Evolutionary conservation across 2,329 filamentous ascomycete genomes (phyloP).

Genomic region (Fusarium algeriense): DNA sequence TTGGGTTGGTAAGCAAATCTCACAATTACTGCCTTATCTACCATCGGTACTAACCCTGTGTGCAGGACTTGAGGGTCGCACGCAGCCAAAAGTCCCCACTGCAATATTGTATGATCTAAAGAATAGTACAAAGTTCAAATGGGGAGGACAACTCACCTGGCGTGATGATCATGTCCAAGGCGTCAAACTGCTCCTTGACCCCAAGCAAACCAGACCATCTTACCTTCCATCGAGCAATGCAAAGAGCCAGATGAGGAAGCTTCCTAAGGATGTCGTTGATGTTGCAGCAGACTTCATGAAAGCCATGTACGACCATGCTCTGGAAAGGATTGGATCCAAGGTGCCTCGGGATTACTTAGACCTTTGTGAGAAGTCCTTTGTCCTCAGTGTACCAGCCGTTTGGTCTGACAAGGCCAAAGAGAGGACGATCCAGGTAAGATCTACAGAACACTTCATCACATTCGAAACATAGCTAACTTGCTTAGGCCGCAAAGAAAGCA

Average conservation of each 20-base stretch:
- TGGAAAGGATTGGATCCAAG: slow-evolving; percentile 23
- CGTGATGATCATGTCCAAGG: slow-evolving; percentile 17
- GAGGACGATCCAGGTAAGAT: slow-evolving; percentile 24
- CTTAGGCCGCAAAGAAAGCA: slow-evolving; percentile 25
- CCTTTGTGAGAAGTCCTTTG: slow-evolving; percentile 28
- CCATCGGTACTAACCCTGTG: not conserved
- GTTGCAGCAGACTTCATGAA: slow-evolving; percentile 35
- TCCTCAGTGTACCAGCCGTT: slow-evolving; percentile 36
- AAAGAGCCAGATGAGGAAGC: not conserved
- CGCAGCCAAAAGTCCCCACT: slow-evolving; percentile 37
- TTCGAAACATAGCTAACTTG: not conserved
- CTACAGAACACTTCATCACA: no score
- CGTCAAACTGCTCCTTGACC: slow-evolving; percentile 39
- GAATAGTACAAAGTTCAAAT: slow-evolving; percentile 6
- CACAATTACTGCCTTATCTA: not conserved
- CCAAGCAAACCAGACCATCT: slow-evolving; percentile 13
- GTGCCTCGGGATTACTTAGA: slow-evolving; percentile 28
- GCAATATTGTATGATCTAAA: slow-evolving; percentile 24
- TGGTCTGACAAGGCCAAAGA: slow-evolving; percentile 39
- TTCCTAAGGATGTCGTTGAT: slow-evolving; percentile 30
- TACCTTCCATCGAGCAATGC: slow-evolving; percentile 17
- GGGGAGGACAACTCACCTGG: slow-evolving; percentile 27
- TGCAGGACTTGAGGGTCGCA: not conserved
- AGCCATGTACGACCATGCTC: slow-evolving; percentile 28
- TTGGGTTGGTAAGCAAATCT: slow-evolving; percentile 34